Conservation (phyloP, 495 filamentous ascomycete species). For the Podospora fimiseda region DNA sequence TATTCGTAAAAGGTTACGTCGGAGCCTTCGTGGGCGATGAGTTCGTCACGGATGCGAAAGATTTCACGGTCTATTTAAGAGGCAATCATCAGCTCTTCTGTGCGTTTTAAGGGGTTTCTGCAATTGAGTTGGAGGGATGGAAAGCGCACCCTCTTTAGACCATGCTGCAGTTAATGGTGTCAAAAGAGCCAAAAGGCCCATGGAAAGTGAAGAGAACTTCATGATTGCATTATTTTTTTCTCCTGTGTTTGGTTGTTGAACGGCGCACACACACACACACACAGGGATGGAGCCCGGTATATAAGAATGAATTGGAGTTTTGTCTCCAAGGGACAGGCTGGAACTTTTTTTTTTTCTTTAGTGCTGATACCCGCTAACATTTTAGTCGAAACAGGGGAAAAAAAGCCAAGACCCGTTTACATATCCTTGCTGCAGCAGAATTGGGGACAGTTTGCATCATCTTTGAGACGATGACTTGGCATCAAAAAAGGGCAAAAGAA, state of each 20-base stretch:
- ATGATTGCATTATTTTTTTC: constrained; percentile 36
- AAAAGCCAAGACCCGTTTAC: background rate
- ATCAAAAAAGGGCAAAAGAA: background rate
- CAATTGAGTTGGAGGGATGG: too few species aligned
- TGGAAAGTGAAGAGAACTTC: constrained; percentile 45
- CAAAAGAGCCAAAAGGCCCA: constrained; percentile 53
- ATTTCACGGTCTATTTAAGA: constrained; percentile 78
- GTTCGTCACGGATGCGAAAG: constrained; percentile 85
- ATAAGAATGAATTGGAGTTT: background rate
- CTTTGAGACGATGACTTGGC: background rate
- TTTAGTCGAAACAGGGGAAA: constrained; percentile 1
- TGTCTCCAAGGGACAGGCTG: constrained; percentile 9
- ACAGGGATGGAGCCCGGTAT: background rate
- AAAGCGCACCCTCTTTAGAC: constrained; percentile 71
- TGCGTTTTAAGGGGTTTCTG: too few species aligned
- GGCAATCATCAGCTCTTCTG: too few species aligned
- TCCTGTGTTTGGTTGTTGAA: background rate
- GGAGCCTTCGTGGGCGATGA: constrained; percentile 65
- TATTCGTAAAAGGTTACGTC: constrained; percentile 95
- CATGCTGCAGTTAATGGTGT: constrained; percentile 63
- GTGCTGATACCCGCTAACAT: constrained; percentile 2
- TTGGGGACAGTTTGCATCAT: constrained; percentile 2
- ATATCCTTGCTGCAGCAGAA: constrained; percentile 3
- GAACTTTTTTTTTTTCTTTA: constrained; percentile 7
- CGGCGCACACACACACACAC: too few species aligned